These are phyloP conservation scores for Pleurotus giganteus DNA, from an alignment of 768 basidiomycete species.

Conservation along the genomic window DNA sequence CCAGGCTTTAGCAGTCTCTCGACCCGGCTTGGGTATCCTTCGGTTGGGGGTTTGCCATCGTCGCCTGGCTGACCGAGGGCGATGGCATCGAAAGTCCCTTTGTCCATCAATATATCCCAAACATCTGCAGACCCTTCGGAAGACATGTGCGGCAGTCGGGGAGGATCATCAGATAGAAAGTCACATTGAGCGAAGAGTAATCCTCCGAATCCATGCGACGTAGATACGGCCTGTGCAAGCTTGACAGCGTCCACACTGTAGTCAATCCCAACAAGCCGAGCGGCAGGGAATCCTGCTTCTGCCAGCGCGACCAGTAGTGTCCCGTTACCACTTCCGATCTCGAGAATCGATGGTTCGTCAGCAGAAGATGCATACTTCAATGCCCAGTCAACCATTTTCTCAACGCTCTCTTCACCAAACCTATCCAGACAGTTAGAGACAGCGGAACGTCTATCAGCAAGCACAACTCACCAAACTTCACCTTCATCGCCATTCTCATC, in stretches of 20 bases:
- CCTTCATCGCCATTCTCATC: constrained; percentile 81
- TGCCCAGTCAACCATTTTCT: constrained; percentile 81
- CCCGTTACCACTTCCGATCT: constrained; percentile 83
- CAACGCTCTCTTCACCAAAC: constrained; percentile 76
- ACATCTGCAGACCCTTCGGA: constrained; percentile 19
- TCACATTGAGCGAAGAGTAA: constrained; percentile 61
- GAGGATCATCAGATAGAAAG: constrained; percentile 59
- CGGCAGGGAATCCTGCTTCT: constrained; percentile 60
- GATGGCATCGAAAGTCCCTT: constrained; percentile 89
- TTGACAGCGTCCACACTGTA: constrained; percentile 73
- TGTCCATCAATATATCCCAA: constrained; percentile 82
- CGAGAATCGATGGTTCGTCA: constrained; percentile 54
- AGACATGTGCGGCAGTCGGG: constrained; percentile 22
- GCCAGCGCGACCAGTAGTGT: constrained; percentile 68
- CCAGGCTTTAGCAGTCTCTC: constrained; percentile 58
- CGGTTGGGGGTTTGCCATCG: constrained; percentile 48
- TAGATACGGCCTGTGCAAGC: constrained; percentile 58
- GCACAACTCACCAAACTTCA: constrained; percentile 65
- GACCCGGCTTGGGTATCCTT: constrained; percentile 60
- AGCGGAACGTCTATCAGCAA: not conserved
- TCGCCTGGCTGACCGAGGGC: constrained; percentile 64
- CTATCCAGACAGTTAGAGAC: constrained; percentile 31
- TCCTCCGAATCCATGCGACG: constrained; percentile 33
- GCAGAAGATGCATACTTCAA: constrained; percentile 49
- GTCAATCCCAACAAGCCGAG: constrained; percentile 63